Evolutionary conservation across 2,329 filamentous ascomycete species (phyloP), one percentile per base, ranked within the genome.

Genomic region (Rhinocladiella similis): DNA sequence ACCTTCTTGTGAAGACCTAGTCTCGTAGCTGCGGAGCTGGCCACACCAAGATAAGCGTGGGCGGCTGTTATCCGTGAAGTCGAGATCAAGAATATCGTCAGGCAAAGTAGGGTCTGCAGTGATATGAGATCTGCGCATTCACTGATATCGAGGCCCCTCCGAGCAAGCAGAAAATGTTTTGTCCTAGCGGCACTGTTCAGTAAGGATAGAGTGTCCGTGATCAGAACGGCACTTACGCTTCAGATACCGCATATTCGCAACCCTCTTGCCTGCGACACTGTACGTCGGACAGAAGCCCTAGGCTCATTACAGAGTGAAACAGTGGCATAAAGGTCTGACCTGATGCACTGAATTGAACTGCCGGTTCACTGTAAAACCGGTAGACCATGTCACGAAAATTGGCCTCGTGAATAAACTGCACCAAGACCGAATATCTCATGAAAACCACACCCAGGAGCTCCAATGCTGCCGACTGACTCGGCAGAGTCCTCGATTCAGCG

Each of bases 1-100:
- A 54, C 48, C 14, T 50, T 50, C 27, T 49, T 59, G 29, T 63
- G 62, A 19, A 63, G 25, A 25, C 62, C 58, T 36, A 63, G 60
- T 33, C 54, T 51, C 20, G 59, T 36, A 10, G 54, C 58, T 16
- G 56, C 50, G n/a, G 58, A 62, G 39, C 48, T 55, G 43, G 62
- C 60, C 25, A 61, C 43, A 20, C 58, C 59, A 42, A 64, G 48
- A 19, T 57, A 56, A 25, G 54, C 47, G 49, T 64, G 57, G 10
- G 57, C 60, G 20, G 49, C 50, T 38, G 60, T 53, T 43, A 61
- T 48, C 16, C 60, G 55, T 2, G 61, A 63, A 9, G 61, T 59
- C 10, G 57, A 60, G 19, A 63, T 45, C 25, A 62, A 47, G 39
- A 63, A 62, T n/a, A 54, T 49, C 25, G 56, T 53, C 19, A 52